A percentile compares a stretch with the other conserved stretches of the same genome.
These are phyloP conservation scores for Globisporangium nagaii DNA, from an alignment of 352 stramenopile genomes.

Conservation along the genomic window DNA sequence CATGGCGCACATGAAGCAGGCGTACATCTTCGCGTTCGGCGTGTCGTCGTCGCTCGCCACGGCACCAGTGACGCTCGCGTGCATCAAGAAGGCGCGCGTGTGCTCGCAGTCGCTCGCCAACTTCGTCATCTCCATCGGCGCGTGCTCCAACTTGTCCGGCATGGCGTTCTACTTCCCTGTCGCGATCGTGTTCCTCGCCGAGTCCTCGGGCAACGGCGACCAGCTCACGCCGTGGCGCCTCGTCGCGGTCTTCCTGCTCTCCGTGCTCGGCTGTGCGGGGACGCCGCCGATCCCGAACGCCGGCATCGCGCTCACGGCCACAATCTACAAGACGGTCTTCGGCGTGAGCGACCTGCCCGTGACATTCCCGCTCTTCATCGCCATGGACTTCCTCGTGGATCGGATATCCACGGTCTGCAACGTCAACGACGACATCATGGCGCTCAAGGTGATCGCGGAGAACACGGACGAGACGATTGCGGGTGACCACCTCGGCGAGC, in stretches of 20 bases:
- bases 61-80: conserved; percentile 56
- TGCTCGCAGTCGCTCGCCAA: conserved; percentile 72
- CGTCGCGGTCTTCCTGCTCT: conserved; percentile 47
- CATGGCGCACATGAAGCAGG: conserved; percentile 57
- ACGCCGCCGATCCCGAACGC: conserved; percentile 48
- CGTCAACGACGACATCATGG: conserved; percentile 78
- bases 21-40: conserved; percentile 65
- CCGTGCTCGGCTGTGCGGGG: conserved; percentile 39
- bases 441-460: conserved; percentile 66
- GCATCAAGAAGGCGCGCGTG: conserved; percentile 50
- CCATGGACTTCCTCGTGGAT: conserved; percentile 62
- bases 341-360: conserved; percentile 34
- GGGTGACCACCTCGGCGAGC: conserved; percentile 44
- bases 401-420: conserved; percentile 69
- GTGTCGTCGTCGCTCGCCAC: conserved; percentile 67
- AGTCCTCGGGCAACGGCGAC: conserved; percentile 50
- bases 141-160: conserved; percentile 51
- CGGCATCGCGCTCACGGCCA: conserved; percentile 48
- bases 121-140: conserved; percentile 67
- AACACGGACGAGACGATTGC: conserved; percentile 67
- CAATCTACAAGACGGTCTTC: conserved; percentile 62
- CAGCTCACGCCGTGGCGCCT: conserved; percentile 41
- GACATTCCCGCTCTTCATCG: conserved; percentile 51
- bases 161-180: conserved; percentile 64
- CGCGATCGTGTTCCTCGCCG: conserved; percentile 50